Evolutionary conservation across 257 asterid species (phyloP).

Genomic region (Jacaranda copaia): DNA sequence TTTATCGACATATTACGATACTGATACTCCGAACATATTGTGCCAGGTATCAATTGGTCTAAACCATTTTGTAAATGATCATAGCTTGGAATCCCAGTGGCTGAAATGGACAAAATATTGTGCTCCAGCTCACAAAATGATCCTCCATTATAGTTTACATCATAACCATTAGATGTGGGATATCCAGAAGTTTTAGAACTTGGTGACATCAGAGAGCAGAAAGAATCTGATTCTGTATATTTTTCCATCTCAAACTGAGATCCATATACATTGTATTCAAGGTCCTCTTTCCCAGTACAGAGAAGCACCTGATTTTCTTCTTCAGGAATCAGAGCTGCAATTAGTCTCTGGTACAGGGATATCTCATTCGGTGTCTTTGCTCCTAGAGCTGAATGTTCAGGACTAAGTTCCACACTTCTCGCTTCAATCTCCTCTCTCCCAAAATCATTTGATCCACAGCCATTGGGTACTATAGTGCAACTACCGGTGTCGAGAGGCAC

Average conservation of each 20-base stretch:
- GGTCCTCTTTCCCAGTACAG: constrained; percentile 55
- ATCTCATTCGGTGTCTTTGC: constrained; percentile 54
- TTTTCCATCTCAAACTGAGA: constrained; percentile 63
- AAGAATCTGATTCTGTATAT: constrained; percentile 54
- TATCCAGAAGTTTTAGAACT: constrained; percentile 51
- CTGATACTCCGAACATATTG: constrained; percentile 65
- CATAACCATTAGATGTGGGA: constrained; percentile 62
- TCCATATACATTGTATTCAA: constrained; percentile 50
- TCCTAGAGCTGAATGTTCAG: constrained; percentile 56
- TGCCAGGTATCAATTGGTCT: constrained; percentile 52
- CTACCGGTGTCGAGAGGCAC: constrained; percentile 60
- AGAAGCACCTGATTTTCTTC: constrained; percentile 59
- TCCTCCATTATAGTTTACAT: constrained; percentile 52
- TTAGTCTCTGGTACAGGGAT: constrained; percentile 76
- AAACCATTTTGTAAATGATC: constrained; percentile 57
- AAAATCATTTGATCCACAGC: constrained; percentile 54
- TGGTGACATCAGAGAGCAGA: constrained; percentile 50
- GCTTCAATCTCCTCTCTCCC: constrained; percentile 61
- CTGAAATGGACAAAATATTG: constrained; percentile 45
- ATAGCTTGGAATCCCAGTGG: constrained; percentile 48
- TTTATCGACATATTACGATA: constrained; percentile 66
- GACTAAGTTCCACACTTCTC: constrained; percentile 53
- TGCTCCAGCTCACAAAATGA: constrained; percentile 56
- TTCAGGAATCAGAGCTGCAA: constrained; percentile 87
- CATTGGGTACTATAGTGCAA: constrained; percentile 48